A percentile compares a stretch with the other conserved stretches of the same genome.
Evolutionary conservation across 768 basidiomycete species (phyloP).

Genomic region (Podaxis carcinomalis): DNA sequence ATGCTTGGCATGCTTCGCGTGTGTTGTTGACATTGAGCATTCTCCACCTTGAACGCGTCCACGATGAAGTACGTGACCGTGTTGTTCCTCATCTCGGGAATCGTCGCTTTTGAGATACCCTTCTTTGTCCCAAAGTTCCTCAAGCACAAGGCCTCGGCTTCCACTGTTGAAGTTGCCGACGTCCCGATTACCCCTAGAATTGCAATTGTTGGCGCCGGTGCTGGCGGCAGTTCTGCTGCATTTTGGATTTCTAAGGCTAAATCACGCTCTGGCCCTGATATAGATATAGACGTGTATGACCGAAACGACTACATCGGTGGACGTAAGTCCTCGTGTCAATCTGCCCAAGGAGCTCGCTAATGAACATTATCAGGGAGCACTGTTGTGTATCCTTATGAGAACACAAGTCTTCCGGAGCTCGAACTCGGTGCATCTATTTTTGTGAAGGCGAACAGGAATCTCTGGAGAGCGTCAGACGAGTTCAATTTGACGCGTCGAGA

Average conservation of each 20-base stretch:
- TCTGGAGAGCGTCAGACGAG: slow-evolving; percentile 73
- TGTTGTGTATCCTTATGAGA: slow-evolving; percentile 68
- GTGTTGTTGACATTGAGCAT: background rate
- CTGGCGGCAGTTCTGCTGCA: slow-evolving; percentile 79
- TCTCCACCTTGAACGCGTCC: background rate
- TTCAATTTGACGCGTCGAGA: slow-evolving; percentile 62
- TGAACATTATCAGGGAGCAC: slow-evolving; percentile 59
- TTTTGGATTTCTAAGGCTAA: slow-evolving; percentile 82
- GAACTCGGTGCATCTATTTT: slow-evolving; percentile 92
- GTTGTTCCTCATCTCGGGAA: slow-evolving; percentile 27
- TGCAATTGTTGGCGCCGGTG: slow-evolving; percentile 90
- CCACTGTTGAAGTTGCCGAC: slow-evolving; percentile 11
- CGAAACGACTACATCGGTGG: slow-evolving; percentile 74
- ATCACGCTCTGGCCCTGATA: slow-evolving; percentile 59
- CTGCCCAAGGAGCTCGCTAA: background rate
- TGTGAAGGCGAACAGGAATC: slow-evolving; percentile 64
- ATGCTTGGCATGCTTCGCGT: background rate
- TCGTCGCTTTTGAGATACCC: slow-evolving; percentile 42
- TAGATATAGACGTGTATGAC: slow-evolving; percentile 86
- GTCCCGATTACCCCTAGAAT: slow-evolving; percentile 44
- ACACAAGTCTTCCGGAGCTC: slow-evolving; percentile 50
- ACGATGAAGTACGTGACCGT: slow-evolving; percentile 20
- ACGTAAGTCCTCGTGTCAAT: slow-evolving; percentile 48
- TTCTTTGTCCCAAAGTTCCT: slow-evolving; percentile 54
- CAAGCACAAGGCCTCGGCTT: slow-evolving; percentile 26